Base-by-base conservation (phyloP, 2,329 filamentous ascomycete genomes). In the Phaeoacremonium minimum region DNA sequence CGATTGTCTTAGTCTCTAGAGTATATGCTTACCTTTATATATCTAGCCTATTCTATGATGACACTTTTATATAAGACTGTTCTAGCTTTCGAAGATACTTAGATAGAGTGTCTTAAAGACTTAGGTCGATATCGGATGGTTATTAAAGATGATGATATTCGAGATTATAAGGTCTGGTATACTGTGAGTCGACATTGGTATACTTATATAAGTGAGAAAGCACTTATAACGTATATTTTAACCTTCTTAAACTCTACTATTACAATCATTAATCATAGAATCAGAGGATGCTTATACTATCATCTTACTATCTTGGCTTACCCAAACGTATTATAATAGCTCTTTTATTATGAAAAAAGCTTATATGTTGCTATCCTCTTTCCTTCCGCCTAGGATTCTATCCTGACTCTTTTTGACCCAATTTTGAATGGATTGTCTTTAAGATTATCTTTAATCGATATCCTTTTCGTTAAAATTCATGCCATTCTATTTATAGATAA, bases 41-140 rank as follows among this genome's bases (percentile, higher is more conserved):
- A 90, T 43, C 59, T 88, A 9, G 82, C 87, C 0, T 95, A 94
- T 44, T 83, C 82, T 5, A 90, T 91, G 77, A 85, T 94, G 74
- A 82, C 84, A 0, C 58, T 94, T 0, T 58, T 94, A 0, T 83
- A 87, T 38, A 88, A 95, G 49, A 91, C 84, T 0, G 85, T 93
- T 0, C 78, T 84, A 0, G 69, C 73, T 0, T 94, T 91, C 46
- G 75, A 83, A 35, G 84, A 89, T 42, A 93, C 85, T 0, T 95
- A 88, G 89, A 85, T 91, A 7, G 88, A 94, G 45, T 95, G 87
- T 36, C 63, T 95, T 0, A 88, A 88, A 0, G 88, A 95, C 52
- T 58, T 95, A 1, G 85, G 82, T 0, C 69, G 88, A 19, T 94
- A 93, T 28, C 58, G 73, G 43, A 55, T 30, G 41, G 49, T 47